Evolutionary conservation across 2,329 filamentous ascomycete species (phyloP).

Genomic region (Venturia aucupariae): DNA sequence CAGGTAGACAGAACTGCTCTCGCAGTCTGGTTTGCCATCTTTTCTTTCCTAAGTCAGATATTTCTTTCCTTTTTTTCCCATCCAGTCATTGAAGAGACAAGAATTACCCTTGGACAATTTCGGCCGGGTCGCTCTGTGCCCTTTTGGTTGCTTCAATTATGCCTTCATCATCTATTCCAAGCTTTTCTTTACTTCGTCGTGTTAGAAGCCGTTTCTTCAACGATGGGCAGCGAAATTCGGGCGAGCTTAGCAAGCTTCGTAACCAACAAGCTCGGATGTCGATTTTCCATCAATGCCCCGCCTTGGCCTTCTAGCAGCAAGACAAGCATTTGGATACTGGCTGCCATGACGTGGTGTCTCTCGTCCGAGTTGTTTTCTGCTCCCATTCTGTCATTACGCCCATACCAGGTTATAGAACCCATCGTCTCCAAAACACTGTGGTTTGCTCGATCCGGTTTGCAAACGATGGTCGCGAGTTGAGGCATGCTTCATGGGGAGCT

Average conservation of each 20-base stretch:
- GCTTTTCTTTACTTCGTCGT: not conserved
- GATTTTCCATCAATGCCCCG: too few relatives aligned
- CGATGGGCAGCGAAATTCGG: too few relatives aligned
- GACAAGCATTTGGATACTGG: too few relatives aligned
- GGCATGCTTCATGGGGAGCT: not conserved
- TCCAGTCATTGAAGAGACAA: not conserved
- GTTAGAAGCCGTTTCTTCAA: not conserved
- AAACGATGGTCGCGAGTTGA: not conserved
- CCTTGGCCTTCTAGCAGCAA: too few relatives aligned
- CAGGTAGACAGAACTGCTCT: not conserved
- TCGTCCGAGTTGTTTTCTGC: not conserved
- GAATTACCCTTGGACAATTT: not conserved
- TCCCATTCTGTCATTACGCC: not conserved
- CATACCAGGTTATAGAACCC: not conserved
- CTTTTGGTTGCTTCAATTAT: not conserved
- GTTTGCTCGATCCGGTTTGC: not conserved
- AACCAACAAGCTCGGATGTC: not conserved
- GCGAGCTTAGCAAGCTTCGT: not conserved
- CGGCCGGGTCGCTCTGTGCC: not conserved
- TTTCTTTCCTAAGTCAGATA: not conserved
- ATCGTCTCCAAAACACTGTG: not conserved
- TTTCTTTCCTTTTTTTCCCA: not conserved
- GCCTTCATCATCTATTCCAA: not conserved
- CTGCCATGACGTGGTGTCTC: not conserved
- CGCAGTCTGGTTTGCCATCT: not conserved